A percentile compares a stretch with the other conserved stretches of the same genome.
Evolutionary conservation across 768 basidiomycete genomes (phyloP).

Genomic region (Psilocybe tampanensis): DNA sequence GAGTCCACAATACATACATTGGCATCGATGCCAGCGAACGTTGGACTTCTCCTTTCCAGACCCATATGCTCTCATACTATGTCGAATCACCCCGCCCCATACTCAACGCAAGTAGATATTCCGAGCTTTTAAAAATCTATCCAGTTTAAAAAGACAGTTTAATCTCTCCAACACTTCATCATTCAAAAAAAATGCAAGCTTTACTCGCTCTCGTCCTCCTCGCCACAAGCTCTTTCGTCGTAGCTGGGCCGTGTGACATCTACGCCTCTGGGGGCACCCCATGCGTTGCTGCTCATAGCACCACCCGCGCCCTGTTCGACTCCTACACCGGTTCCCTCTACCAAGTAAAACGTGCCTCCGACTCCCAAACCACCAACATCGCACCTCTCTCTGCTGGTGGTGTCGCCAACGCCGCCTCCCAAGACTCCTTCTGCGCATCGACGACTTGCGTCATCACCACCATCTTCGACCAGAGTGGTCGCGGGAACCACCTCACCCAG

Average conservation of each 20-base stretch:
- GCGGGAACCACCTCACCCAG: slow-evolving; percentile 14
- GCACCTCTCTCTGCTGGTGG: slow-evolving; percentile 10
- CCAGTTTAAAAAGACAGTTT: no score
- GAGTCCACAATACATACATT: no score
- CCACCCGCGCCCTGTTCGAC: slow-evolving; percentile 13
- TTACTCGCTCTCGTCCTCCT: slow-evolving; percentile 7
- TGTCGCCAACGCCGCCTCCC: slow-evolving; percentile 11
- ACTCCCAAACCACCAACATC: slow-evolving; percentile 12
- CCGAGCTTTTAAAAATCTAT: no score
- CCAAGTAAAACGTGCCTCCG: slow-evolving; percentile 13
- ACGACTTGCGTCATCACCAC: slow-evolving; percentile 13
- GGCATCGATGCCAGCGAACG: no score
- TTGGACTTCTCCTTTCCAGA: no score
- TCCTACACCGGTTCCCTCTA: slow-evolving; percentile 11
- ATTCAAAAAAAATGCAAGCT: slow-evolving; percentile 2
- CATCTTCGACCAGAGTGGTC: slow-evolving; percentile 12
- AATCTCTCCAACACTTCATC: no score
- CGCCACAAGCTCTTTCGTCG: slow-evolving; percentile 6
- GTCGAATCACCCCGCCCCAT: no score
- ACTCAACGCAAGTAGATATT: no score
- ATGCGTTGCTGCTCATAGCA: slow-evolving; percentile 14
- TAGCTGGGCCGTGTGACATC: slow-evolving; percentile 13
- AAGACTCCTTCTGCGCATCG: slow-evolving; percentile 10
- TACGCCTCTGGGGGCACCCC: slow-evolving; percentile 16
- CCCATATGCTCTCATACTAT: no score